Evolutionary conservation across 345 rosid species (phyloP).

Genomic region (Gossypium raimondii): DNA sequence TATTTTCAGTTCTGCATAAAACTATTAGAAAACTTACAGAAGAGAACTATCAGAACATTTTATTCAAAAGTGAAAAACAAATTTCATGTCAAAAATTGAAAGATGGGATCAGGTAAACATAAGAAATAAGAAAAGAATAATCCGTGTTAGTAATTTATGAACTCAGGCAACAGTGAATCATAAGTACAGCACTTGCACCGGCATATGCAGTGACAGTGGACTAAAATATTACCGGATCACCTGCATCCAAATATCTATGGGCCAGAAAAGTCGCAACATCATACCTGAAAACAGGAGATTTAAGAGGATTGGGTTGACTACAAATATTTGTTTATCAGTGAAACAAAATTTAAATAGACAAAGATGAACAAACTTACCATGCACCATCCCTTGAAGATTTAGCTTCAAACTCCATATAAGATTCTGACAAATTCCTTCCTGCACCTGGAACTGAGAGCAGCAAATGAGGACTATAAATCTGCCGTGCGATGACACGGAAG

Average conservation of each 20-base stretch:
- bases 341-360: not conserved
- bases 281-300: constrained; percentile 44
- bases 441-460: constrained; percentile 38
- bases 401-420: constrained; percentile 88
- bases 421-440: constrained; percentile 57
- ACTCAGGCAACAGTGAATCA: not conserved
- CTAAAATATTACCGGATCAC: constrained; percentile 50
- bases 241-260: constrained; percentile 53
- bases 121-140: not conserved
- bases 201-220: constrained; percentile 1
- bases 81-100: not conserved
- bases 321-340: not conserved
- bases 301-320: not conserved
- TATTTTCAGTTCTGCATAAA: not conserved
- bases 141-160: not conserved
- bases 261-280: constrained; percentile 59
- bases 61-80: not conserved
- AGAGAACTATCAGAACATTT: not conserved
- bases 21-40: not conserved
- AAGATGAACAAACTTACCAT: constrained; percentile 49
- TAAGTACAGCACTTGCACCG: not conserved
- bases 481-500: not conserved
- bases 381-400: constrained; percentile 98
- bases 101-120: not conserved
- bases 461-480: constrained; percentile 11